Evolutionary conservation across 805 yeast genomes (phyloP), one percentile per base, ranked within the genome.

Genomic region (Hanseniaspora lindneri): DNA sequence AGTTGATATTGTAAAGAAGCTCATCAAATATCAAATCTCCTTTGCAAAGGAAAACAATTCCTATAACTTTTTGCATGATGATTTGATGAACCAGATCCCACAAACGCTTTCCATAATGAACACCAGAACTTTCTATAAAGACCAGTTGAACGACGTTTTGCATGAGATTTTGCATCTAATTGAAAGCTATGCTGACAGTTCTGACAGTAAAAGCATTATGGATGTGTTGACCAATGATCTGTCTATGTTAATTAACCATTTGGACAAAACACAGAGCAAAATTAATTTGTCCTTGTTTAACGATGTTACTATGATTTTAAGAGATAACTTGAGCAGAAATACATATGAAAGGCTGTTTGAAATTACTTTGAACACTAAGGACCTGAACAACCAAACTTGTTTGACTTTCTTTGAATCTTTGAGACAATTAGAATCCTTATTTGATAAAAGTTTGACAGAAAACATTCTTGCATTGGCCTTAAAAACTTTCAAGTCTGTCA

Each of bases 101-200:
- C 66, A 66, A 20, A 75, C 87, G 23, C 74, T 88, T 48, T 75
- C 79, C 51, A 79, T 81, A 51, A 69, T 89, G 47, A 78, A 87
- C 1, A 73, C 76, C 2, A 95, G 87, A 60, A 74, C 79, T 11
- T 87, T 87, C 57, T 89, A 89, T 60, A 79, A 79, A 52, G 94
- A 86, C 55, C 98, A 92, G 62, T 76, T 82, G 4, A 73, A 80
- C 14, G 96, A 88, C 60, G 80, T 89, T 68, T 67, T 87, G 17
- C 74, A 76, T 25, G 94, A 83, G 51, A 67, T 87, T 14, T 64
- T 79, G 36, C 55, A 71, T 17, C 74, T 59, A 46, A 51, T 68
- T 29, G 63, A 62, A 41, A 61, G 60, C 6, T 69, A 46, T 27
- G 13, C 30, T 16, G 43, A 46, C 8, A 50, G n/a, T 1, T 20